Evolutionary conservation across 2,329 filamentous ascomycete species (phyloP), one percentile per base, ranked within the genome.

Genomic region (Pestalotiopsis fici): DNA sequence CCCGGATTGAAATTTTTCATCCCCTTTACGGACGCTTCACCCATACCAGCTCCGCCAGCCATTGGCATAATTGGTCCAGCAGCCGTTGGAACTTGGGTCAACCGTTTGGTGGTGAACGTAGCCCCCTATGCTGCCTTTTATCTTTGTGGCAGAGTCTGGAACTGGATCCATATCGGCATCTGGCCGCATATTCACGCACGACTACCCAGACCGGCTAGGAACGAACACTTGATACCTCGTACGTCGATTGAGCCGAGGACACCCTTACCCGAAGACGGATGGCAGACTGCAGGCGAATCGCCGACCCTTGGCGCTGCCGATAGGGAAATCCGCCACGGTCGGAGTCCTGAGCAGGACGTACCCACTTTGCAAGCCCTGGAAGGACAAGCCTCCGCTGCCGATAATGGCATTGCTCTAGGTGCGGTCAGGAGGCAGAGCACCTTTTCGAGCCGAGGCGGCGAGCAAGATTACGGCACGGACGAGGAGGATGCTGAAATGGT

Each of bases 401-500:
- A 75, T 1, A 59, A 37, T 27, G 65, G 37, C n/a, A 54, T 78
- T 72, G 71, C 74, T 4, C 61, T 76, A 5, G 79, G 79, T 56
- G 75, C 77, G 2, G 74, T 79, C 28, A 78, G 83, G 54, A 78
- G 83, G 27, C 81, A 82, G 27, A 84, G 85, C 71, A 81, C 82
- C 1, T 79, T 85, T 67, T 86, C 85, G 0, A 76, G 78, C 11
- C 76, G 83, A n/a, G 83, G 79, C 15, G 73, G 74, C 3, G 74
- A 78, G 12, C 84, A 86, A 66, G 86, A 87, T 54, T 87, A 85
- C 67, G 83, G 79, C 12, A 86, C 82, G 13, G 87, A 89, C 59
- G 87, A 89, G 65, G 86, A 88, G 61, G 87, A 87, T 18, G 79
- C 84, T 15, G 87, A 87, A 60, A 81, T 84, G 60, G 78, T 88